Percentiles rank a stretch among this genome's conserved stretches.
These are phyloP conservation scores for Globisporangium uncinulatum DNA, from an alignment of 352 stramenopile species.

Conservation along the genomic window DNA sequence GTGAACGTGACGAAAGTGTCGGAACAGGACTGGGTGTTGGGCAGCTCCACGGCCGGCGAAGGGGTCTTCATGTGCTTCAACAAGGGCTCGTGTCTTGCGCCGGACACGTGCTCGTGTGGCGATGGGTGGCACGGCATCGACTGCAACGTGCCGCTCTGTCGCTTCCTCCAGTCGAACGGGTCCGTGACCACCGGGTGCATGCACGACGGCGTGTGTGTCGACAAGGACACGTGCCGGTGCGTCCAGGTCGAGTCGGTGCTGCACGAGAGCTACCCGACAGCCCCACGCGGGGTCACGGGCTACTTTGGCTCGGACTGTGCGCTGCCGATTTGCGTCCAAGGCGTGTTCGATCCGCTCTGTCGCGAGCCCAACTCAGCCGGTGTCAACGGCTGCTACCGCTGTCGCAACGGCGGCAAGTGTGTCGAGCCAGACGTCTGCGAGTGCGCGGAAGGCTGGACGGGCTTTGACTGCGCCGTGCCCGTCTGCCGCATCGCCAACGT, in stretches of 20 bases:
- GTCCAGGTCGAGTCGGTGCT: constrained; percentile 86
- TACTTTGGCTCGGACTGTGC: constrained; percentile 92
- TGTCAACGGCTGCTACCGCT: constrained; percentile 93
- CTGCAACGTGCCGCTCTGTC: constrained; percentile 92
- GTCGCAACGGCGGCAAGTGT: constrained; percentile 92
- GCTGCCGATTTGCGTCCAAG: constrained; percentile 94
- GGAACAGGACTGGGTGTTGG: constrained; percentile 64
- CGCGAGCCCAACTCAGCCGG: constrained; percentile 21
- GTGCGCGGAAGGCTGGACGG: constrained; percentile 91
- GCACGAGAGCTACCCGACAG: constrained; percentile 58
- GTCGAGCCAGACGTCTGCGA: constrained; percentile 86
- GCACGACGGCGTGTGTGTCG: constrained; percentile 90
- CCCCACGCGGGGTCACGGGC: constrained; percentile 84
- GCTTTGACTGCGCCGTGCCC: constrained; percentile 92
- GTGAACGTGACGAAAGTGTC: constrained; percentile 88
- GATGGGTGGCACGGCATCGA: constrained; percentile 93
- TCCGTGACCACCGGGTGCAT: constrained; percentile 78
- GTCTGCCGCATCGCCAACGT: constrained; percentile 75
- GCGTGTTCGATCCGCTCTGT: constrained; percentile 93
- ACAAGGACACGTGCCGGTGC: constrained; percentile 92
- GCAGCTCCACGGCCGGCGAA: constrained; percentile 64
- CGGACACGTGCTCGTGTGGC: constrained; percentile 89
- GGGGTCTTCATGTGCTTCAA: constrained; percentile 95
- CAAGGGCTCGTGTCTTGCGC: constrained; percentile 88
- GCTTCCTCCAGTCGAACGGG: constrained; percentile 59